phyloP scores from a whole-genome alignment of 2,329 filamentous ascomycete species.

The Venturia effusa region DNA sequence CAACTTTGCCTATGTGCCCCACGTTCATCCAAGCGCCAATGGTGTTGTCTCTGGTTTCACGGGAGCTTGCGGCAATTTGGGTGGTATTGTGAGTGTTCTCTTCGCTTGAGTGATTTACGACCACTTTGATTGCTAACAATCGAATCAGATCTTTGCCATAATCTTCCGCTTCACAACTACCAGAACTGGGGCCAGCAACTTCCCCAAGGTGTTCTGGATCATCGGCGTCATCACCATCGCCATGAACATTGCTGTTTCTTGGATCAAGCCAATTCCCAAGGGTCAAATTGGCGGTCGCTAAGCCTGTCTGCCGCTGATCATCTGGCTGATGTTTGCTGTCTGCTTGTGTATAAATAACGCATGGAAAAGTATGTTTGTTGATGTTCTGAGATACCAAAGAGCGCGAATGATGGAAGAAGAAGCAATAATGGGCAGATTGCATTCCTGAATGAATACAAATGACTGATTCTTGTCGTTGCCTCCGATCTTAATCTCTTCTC shows the following conservation, averaged over 20 bases:
- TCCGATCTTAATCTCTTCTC: background rate
- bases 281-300: conserved; percentile 37
- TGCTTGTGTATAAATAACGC: background rate
- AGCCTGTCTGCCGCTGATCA: background rate
- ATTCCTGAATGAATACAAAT: background rate
- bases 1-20: conserved; percentile 77
- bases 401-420: background rate
- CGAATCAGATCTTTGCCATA: conserved; percentile 55
- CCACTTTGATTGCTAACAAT: background rate
- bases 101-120: background rate
- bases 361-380: background rate
- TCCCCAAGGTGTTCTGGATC: conserved; percentile 66
- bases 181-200: conserved; percentile 33
- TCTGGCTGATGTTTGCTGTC: background rate
- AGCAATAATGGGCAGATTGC: background rate
- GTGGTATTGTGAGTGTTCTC: conserved; percentile 45
- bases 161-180: conserved; percentile 66
- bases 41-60: conserved; percentile 66
- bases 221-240: conserved; percentile 66
- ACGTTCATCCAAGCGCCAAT: conserved; percentile 75
- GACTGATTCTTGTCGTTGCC: background rate
- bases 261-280: conserved; percentile 50
- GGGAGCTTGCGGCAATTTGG: conserved; percentile 72
- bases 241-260: conserved; percentile 54
- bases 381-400: conserved; percentile 3